These are phyloP conservation scores for Coffea canephora DNA, from an alignment of 257 asterid species.

Conservation along the genomic window DNA sequence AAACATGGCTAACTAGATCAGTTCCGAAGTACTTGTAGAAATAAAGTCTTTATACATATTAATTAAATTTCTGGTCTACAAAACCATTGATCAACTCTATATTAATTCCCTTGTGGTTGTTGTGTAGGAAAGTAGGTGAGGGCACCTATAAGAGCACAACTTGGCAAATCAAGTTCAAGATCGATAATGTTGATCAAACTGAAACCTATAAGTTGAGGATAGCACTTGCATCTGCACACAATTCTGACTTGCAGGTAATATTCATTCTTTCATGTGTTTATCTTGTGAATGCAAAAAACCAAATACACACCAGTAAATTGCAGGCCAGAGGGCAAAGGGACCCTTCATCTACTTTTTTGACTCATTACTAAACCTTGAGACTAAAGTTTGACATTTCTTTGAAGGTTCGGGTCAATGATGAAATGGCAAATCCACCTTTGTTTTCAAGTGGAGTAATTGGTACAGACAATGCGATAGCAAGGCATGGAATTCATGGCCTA, in stretches of 20 bases:
- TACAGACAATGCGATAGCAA: slow-evolving; percentile 70
- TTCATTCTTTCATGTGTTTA: background rate
- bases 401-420: slow-evolving; percentile 61
- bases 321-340: background rate
- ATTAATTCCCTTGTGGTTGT: background rate
- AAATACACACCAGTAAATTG: background rate
- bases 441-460: slow-evolving; percentile 70
- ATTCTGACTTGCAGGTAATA: slow-evolving; percentile 63
- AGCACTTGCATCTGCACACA: slow-evolving; percentile 64
- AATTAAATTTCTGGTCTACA: background rate
- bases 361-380: background rate
- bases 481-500: slow-evolving; percentile 75
- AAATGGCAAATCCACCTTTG: slow-evolving; percentile 39
- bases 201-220: slow-evolving; percentile 56
- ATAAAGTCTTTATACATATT: background rate
- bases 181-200: slow-evolving; percentile 33
- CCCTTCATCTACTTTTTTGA: background rate
- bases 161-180: slow-evolving; percentile 65
- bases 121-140: slow-evolving; percentile 52
- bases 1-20: background rate
- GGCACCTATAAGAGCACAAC: slow-evolving; percentile 55
- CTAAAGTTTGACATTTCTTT: background rate
- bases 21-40: too few species aligned
- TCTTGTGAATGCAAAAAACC: background rate
- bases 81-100: background rate